Conservation (phyloP, 2,329 filamentous ascomycete genomes). For the Akanthomyces muscarius region DNA sequence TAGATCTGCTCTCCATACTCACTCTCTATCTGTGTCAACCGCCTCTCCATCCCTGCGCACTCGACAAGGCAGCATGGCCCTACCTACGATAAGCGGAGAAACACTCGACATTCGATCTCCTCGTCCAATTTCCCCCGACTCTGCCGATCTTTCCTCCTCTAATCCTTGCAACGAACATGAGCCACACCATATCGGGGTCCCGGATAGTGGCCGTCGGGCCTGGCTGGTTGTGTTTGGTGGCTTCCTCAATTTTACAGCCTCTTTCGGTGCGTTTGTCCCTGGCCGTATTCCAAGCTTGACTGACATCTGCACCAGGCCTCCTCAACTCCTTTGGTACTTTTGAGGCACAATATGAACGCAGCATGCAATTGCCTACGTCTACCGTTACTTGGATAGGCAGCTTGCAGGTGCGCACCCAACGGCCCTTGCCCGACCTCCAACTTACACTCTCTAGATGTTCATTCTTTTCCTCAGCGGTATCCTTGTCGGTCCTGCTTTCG, state of each 20-base stretch:
- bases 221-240: slow-evolving; percentile 32
- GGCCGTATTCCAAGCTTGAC: background rate
- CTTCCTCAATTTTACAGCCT: slow-evolving; percentile 27
- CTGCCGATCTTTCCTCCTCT: background rate
- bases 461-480: slow-evolving; percentile 37
- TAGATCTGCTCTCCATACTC: background rate
- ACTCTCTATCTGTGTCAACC: no score
- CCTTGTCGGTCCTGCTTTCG: slow-evolving; percentile 37
- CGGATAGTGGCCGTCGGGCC: slow-evolving; percentile 27
- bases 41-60: background rate
- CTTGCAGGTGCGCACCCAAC: slow-evolving; percentile 22
- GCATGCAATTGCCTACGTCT: slow-evolving; percentile 30
- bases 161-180: background rate
- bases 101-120: slow-evolving; percentile 11
- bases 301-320: slow-evolving; percentile 21
- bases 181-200: slow-evolving; percentile 16
- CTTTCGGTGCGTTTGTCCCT: slow-evolving; percentile 25
- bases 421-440: background rate
- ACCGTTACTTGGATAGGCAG: slow-evolving; percentile 41
- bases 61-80: background rate
- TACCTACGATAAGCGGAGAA: background rate
- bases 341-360: slow-evolving; percentile 46
- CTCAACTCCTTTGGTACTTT: slow-evolving; percentile 51
- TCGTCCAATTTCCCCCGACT: slow-evolving; percentile 8
- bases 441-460: slow-evolving; percentile 30